Base-by-base conservation (phyloP, 2,329 filamentous ascomycete genomes). In the Fusarium dlaminii region DNA sequence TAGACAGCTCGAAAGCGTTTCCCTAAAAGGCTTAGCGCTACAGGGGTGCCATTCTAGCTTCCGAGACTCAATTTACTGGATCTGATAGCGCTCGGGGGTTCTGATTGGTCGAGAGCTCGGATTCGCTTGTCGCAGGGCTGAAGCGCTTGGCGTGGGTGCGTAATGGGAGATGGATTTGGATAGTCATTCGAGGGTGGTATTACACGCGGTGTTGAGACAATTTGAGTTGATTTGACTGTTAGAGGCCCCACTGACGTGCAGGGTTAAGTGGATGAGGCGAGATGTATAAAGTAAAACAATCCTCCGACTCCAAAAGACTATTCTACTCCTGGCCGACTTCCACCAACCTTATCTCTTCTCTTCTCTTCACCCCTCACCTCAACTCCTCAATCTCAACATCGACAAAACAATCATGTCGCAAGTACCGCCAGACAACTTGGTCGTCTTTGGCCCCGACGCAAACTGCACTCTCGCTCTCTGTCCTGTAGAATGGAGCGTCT, bases 391-490 rank as follows among this genome's bases (percentile, higher is more conserved):
- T n/a, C n/a, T 20, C 27, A 40, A n/a, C 37, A 40, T 24, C 46
- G 24, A 22, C 45, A 24, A 27, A 34, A 4, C 34, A 43, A 30
- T 15, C 67, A 79, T 74, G 70, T 61, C 75, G 15, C 48, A 29
- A 43, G 46, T n/a, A 60, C 54, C 37, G 2, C 69, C 70, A 15
- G 39, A 58, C 46, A 49, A 70, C 58, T 60, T 78, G 45, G 37
- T 81, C 63, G 39, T 72, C 66, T 88, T 87, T 64, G 87, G 87
- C 49, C 84, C 86, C 27, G 71, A 82, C 5, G 81, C 83, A 66
- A 88, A 86, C 77, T 88, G 87, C 78, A 89, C 86, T 1, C 83
- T 88, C 37, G 84, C 82, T 1, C 68, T 86, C 27, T 89, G 87
- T 70, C 81, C 83, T 3, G 63, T 87, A 42, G 80, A 86, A 70